These are phyloP conservation scores for Colletotrichum sp. DNA, from an alignment of 2,329 filamentous ascomycete species.

Conservation along the genomic window DNA sequence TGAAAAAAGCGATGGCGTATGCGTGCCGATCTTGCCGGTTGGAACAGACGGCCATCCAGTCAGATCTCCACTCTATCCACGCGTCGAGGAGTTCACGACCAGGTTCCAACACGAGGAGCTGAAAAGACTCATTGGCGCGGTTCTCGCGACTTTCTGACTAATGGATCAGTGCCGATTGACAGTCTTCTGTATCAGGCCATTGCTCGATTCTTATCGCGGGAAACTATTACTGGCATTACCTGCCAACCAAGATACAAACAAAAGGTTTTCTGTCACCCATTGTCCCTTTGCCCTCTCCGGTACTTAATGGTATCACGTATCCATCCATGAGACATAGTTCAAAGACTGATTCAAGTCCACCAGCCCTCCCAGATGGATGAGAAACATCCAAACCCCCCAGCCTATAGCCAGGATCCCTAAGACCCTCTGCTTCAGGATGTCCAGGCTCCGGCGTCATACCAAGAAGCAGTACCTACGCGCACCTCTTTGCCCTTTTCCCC, in stretches of 20 bases:
- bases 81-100: not conserved
- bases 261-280: fast-evolving
- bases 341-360: not conserved
- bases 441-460: not conserved
- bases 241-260: not conserved
- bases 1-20: no score
- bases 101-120: not conserved
- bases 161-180: not conserved
- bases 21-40: not conserved
- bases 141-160: not conserved
- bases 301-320: not conserved
- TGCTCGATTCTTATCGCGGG: not conserved
- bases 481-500: not conserved
- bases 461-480: not conserved
- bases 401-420: not conserved
- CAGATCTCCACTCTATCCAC: not conserved
- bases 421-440: not conserved
- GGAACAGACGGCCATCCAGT: not conserved
- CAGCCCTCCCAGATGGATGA: not conserved
- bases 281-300: fast-evolving
- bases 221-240: fast-evolving
- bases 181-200: not conserved
- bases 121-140: not conserved
- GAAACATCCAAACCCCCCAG: not conserved
- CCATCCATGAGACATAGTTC: no score